Percentiles rank a stretch among this genome's conserved stretches.
These are phyloP conservation scores for Lachnellula hyalina DNA, from an alignment of 2,329 filamentous ascomycete species.

Conservation along the genomic window DNA sequence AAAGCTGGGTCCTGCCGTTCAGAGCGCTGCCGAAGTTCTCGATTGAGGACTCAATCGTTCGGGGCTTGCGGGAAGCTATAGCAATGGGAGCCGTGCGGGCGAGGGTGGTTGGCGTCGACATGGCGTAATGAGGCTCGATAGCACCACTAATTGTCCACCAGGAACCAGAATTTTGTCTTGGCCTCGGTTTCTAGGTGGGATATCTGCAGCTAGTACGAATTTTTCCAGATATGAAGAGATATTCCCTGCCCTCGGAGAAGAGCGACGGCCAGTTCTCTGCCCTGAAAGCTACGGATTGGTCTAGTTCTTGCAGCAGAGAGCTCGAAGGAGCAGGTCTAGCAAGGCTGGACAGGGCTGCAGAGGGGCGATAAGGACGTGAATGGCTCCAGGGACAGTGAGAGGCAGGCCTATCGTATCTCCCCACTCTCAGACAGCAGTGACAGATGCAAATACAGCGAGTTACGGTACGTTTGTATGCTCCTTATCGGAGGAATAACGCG, in stretches of 20 bases:
- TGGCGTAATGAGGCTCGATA: constrained; percentile 27
- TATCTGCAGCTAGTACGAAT: constrained; percentile 21
- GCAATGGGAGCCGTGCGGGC: constrained; percentile 60
- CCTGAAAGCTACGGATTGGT: constrained; percentile 5
- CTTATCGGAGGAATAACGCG: constrained; percentile 8
- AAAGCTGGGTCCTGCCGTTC: constrained; percentile 26
- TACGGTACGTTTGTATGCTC: not conserved
- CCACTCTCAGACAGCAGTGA: constrained; percentile 10
- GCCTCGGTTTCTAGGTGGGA: constrained; percentile 4
- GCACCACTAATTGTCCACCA: constrained; percentile 12
- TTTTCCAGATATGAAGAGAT: constrained; percentile 10
- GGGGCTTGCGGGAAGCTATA: constrained; percentile 57
- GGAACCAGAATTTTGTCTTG: constrained; percentile 24
- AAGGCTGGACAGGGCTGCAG: not conserved
- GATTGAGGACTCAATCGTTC: constrained; percentile 21
- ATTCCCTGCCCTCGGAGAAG: constrained; percentile 26
- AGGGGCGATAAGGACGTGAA: constrained; percentile 14
- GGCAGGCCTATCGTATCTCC: constrained; percentile 20
- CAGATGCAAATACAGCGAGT: not conserved
- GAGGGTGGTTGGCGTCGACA: constrained; percentile 45
- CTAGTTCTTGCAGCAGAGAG: not conserved
- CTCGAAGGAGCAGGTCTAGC: constrained; percentile 18
- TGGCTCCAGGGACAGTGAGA: constrained; percentile 8
- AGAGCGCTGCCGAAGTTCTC: constrained; percentile 16
- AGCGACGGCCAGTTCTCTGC: constrained; percentile 16